phyloP scores from a whole-genome alignment of 1,139 yeast genomes.

The Lodderomyces jiufengensis region DNA sequence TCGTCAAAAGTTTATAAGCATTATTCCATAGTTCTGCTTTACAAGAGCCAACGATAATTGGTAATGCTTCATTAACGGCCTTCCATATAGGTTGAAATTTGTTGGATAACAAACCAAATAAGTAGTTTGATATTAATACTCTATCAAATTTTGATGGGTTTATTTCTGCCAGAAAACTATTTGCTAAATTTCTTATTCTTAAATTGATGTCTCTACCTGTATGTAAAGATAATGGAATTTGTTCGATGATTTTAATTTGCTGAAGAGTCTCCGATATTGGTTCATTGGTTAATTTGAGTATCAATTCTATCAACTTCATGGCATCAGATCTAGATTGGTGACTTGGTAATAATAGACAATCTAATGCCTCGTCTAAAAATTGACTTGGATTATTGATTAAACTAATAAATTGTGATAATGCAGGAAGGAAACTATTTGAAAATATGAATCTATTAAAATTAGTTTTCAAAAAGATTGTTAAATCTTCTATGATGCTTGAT shows the following conservation, averaged over 20 bases:
- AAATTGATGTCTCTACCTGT: slow-evolving; percentile 73
- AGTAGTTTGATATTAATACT: slow-evolving; percentile 47
- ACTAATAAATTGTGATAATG: slow-evolving; percentile 6
- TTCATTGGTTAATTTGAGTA: slow-evolving; percentile 15
- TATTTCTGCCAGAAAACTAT: slow-evolving; percentile 41
- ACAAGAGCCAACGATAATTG: slow-evolving; percentile 42
- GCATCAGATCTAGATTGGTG: slow-evolving; percentile 47
- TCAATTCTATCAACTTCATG: slow-evolving; percentile 31
- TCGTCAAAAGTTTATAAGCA: slow-evolving; percentile 37
- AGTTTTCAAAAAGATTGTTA: slow-evolving; percentile 14
- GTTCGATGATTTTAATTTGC: slow-evolving; percentile 60
- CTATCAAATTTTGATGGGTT: slow-evolving; percentile 32
- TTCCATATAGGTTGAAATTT: slow-evolving; percentile 86
- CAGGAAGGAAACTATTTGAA: slow-evolving; percentile 11
- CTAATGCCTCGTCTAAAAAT: slow-evolving; percentile 21
- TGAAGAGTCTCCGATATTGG: slow-evolving; percentile 19
- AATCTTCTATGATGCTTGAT: not conserved
- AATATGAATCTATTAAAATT: slow-evolving; percentile 17
- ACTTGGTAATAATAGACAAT: slow-evolving; percentile 45
- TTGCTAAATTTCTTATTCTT: slow-evolving; percentile 62
- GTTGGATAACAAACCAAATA: slow-evolving; percentile 72
- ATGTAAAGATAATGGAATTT: slow-evolving; percentile 64
- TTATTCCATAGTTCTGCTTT: slow-evolving; percentile 56
- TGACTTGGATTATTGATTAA: slow-evolving; percentile 10
- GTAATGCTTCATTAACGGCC: slow-evolving; percentile 61